Conservation (phyloP, 495 filamentous ascomycete genomes). For the Neohortaea acidophila region DNA sequence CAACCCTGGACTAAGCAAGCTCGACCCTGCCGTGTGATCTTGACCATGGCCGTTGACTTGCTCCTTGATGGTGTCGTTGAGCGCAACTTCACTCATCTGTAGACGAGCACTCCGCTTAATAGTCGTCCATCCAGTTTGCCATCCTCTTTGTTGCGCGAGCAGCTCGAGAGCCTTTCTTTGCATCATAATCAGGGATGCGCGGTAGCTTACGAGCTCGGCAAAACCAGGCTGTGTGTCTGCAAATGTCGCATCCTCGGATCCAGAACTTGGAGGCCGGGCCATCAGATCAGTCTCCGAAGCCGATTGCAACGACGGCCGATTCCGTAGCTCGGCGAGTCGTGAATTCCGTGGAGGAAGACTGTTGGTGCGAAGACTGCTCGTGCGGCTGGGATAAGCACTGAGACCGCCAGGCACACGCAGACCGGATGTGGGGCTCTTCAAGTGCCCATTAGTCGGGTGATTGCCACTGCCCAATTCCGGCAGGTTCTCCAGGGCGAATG, state of each 20-base stretch:
- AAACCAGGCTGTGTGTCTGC: conserved; percentile 11
- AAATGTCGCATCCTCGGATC: background rate
- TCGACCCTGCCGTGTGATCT: background rate
- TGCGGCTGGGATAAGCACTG: background rate
- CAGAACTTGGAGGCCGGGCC: conserved; percentile 7
- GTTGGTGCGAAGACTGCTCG: conserved; percentile 1
- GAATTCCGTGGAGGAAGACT: background rate
- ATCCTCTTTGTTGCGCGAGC: conserved; percentile 55
- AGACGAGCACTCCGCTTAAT: conserved; percentile 21
- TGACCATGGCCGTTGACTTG: background rate
- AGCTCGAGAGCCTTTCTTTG: conserved; percentile 63
- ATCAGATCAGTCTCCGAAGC: conserved; percentile 1
- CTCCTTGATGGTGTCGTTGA: conserved; percentile 6
- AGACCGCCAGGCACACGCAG: background rate
- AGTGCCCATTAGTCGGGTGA: background rate
- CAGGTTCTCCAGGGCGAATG: conserved; percentile 3
- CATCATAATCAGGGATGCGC: conserved; percentile 68
- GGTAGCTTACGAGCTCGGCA: conserved; percentile 47
- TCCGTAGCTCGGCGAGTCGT: background rate
- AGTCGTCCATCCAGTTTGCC: conserved; percentile 62
- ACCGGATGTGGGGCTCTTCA: background rate
- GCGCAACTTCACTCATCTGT: conserved; percentile 11
- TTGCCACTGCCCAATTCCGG: background rate
- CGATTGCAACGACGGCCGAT: background rate
- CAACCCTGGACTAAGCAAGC: conserved; percentile 1